Conservation (phyloP, 2,329 filamentous ascomycete genomes). For the Calonectria hongkongensis region DNA sequence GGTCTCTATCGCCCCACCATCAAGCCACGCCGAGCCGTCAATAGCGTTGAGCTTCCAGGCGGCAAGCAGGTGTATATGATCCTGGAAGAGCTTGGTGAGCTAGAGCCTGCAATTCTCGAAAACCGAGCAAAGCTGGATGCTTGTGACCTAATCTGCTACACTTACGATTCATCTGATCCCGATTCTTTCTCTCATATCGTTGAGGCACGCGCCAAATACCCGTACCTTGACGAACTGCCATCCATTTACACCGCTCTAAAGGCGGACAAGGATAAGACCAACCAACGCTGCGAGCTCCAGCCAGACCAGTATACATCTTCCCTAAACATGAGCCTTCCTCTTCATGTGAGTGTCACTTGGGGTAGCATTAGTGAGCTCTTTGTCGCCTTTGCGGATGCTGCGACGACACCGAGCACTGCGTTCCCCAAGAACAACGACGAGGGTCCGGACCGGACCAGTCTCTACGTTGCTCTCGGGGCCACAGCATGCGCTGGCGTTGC, state of each 20-base stretch:
- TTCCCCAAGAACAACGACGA: constrained; percentile 95
- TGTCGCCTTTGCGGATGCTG: constrained; percentile 91
- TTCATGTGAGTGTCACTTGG: constrained; percentile 98
- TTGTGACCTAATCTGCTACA: constrained; percentile 95
- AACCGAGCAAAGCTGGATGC: constrained; percentile 93
- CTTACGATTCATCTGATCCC: constrained; percentile 97
- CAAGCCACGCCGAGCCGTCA: constrained; percentile 93
- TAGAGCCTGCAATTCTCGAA: constrained; percentile 95
- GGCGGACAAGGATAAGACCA: constrained; percentile 96
- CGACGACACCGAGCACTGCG: constrained; percentile 90
- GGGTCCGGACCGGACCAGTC: constrained; percentile 85
- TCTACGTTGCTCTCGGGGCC: constrained; percentile 90
- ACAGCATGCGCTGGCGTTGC: constrained; percentile 78
- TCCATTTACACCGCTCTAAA: constrained; percentile 95
- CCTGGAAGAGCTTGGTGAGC: constrained; percentile 93
- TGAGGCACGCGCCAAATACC: constrained; percentile 84
- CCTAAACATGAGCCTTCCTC: constrained; percentile 90
- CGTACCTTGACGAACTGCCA: constrained; percentile 91
- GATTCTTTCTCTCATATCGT: constrained; percentile 97
- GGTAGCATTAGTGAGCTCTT: constrained; percentile 95
- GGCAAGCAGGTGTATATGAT: constrained; percentile 99
- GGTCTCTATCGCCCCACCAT: constrained; percentile 93
- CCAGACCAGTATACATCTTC: constrained; percentile 92
- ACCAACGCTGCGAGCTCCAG: constrained; percentile 92
- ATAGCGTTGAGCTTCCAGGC: constrained; percentile 95